These are phyloP conservation scores for Picea sitchensis DNA, from an alignment of 75 land plant species.

Conservation along the genomic window DNA sequence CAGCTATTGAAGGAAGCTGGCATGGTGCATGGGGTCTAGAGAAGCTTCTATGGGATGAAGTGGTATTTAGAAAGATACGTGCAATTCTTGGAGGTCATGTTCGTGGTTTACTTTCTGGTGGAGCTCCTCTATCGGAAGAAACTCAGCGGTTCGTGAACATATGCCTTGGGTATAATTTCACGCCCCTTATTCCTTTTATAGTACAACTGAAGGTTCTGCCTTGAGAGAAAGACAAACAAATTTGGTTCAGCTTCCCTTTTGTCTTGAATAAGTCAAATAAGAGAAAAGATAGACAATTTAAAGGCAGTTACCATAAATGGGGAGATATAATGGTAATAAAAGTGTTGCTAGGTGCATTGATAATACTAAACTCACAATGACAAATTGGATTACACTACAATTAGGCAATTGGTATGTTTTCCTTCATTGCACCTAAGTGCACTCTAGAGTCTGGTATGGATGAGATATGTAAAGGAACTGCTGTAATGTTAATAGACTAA, in stretches of 20 bases:
- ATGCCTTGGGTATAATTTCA: constrained; percentile 72
- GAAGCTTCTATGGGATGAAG: no score
- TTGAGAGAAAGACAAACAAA: background rate
- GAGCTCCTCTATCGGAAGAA: constrained; percentile 82
- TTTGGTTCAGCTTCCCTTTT: background rate
- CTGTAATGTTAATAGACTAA: no score
- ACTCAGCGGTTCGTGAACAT: constrained; percentile 92
- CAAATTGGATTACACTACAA: background rate
- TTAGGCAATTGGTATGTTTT: background rate
- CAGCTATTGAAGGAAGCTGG: no score
- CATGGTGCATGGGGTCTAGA: no score
- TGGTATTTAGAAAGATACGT: no score
- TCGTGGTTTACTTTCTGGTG: no score
- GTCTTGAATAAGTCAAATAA: background rate
- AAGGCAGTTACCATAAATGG: background rate
- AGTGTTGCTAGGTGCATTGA: background rate
- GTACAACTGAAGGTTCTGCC: background rate
- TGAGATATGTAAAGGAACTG: no score
- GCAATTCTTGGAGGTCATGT: no score
- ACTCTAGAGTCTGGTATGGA: no score
- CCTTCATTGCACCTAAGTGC: background rate
- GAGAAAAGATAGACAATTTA: background rate
- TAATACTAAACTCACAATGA: background rate
- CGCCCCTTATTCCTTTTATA: background rate
- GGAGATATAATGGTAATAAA: background rate